Evolutionary conservation across 495 filamentous ascomycete species (phyloP).

Genomic region (Neurospora pannonica): DNA sequence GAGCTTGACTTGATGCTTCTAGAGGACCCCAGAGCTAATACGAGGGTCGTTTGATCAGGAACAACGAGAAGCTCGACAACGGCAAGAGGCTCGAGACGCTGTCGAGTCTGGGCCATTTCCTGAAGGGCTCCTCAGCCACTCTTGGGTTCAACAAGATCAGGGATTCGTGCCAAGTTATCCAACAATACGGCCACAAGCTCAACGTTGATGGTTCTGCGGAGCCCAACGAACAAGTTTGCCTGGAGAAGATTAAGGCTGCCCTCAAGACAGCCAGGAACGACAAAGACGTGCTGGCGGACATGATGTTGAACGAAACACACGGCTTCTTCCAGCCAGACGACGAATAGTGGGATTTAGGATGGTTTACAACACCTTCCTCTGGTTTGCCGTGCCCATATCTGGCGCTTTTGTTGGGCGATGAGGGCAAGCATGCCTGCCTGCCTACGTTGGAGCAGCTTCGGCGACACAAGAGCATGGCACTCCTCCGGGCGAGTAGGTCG

Average conservation of each 20-base stretch:
- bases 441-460: neutral
- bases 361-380: neutral
- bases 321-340: neutral
- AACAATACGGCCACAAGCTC: slow-evolving; percentile 75
- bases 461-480: neutral
- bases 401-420: neutral
- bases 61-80: slow-evolving; percentile 30
- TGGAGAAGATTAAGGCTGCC: slow-evolving; percentile 59
- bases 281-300: slow-evolving; percentile 62
- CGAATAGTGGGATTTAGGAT: neutral
- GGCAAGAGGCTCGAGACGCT: slow-evolving; percentile 55
- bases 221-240: slow-evolving; percentile 52
- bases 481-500: neutral
- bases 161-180: slow-evolving; percentile 91
- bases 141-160: slow-evolving; percentile 87
- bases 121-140: slow-evolving; percentile 97
- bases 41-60: slow-evolving; percentile 24
- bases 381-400: neutral
- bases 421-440: neutral
- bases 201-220: slow-evolving; percentile 65
- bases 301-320: slow-evolving; percentile 42
- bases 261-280: slow-evolving; percentile 64
- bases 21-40: slow-evolving; percentile 4
- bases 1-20: neutral
- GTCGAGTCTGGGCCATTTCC: slow-evolving; percentile 82